Percentiles rank a stretch among this genome's conserved stretches.
phyloP scores from a whole-genome alignment of 441 rosid species.

The Euphorbia neoarborescens region DNA sequence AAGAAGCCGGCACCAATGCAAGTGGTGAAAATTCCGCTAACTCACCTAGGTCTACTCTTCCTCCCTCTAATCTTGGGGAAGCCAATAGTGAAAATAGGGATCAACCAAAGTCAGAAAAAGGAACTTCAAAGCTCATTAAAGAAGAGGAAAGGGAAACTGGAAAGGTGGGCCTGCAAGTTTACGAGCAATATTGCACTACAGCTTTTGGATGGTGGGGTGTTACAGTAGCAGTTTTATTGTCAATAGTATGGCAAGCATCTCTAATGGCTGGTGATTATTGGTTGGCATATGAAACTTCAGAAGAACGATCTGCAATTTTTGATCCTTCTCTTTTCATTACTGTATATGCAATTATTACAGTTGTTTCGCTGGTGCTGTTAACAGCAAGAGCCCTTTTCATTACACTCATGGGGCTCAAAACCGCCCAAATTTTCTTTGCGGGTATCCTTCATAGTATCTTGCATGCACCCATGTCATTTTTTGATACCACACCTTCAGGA shows the following conservation, averaged over 20 bases:
- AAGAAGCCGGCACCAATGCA: constrained; percentile 38
- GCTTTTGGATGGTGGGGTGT: constrained; percentile 99
- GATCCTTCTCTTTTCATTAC: constrained; percentile 50
- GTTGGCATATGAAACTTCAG: constrained; percentile 85
- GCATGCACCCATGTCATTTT: constrained; percentile 95
- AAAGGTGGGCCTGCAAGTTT: constrained; percentile 56
- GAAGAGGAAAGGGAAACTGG: constrained; percentile 87
- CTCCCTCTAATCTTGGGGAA: constrained; percentile 27
- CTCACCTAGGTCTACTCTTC: constrained; percentile 26
- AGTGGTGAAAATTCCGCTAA: constrained; percentile 32
- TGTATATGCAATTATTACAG: constrained; percentile 56
- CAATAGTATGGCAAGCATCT: constrained; percentile 72
- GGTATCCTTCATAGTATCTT: constrained; percentile 69
- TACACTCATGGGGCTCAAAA: constrained; percentile 70
- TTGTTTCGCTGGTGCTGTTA: constrained; percentile 46
- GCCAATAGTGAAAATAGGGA: constrained; percentile 47
- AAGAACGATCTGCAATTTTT: constrained; percentile 39
- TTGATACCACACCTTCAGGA: constrained; percentile 94
- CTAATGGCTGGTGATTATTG: constrained; percentile 85
- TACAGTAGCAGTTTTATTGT: constrained; percentile 42
- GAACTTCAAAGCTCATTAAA: constrained; percentile 65
- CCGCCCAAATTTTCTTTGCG: constrained; percentile 65
- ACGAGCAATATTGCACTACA: constrained; percentile 66
- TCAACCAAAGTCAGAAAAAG: constrained; percentile 42
- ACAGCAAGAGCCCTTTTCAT: constrained; percentile 43